Conservation (phyloP, 768 basidiomycete species). For the Daedalea quercina region DNA sequence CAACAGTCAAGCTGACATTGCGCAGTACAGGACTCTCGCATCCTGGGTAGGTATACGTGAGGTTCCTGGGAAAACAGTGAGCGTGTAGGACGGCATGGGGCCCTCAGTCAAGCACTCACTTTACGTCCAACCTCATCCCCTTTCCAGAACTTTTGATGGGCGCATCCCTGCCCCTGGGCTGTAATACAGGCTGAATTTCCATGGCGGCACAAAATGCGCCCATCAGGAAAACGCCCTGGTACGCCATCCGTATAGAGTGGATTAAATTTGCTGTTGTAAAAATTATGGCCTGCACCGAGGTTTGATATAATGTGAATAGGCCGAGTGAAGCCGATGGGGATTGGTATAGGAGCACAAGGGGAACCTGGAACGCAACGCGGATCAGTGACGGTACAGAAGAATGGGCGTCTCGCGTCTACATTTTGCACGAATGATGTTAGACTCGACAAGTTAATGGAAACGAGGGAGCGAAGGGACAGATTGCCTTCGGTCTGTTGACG, state of each 20-base stretch:
- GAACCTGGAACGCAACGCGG: constrained; percentile 46
- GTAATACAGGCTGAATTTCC: constrained; percentile 59
- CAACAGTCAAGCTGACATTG: constrained; percentile 62
- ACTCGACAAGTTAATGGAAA: constrained; percentile 37
- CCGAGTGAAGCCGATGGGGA: constrained; percentile 71
- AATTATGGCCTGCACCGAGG: constrained; percentile 66
- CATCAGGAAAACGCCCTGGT: constrained; percentile 82
- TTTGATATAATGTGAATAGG: constrained; percentile 76
- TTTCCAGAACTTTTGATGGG: constrained; percentile 39
- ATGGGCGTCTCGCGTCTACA: constrained; percentile 33
- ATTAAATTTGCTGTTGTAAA: constrained; percentile 57
- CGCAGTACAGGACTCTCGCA: constrained; percentile 57
- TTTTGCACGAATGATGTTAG: constrained; percentile 62
- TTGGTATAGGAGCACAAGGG: constrained; percentile 66
- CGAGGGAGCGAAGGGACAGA: neutral
- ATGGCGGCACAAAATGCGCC: constrained; percentile 79
- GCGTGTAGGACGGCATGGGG: neutral
- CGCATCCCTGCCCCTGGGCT: constrained; percentile 49
- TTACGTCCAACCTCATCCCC: constrained; percentile 68
- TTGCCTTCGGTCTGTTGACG: constrained; percentile 26
- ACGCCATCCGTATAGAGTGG: constrained; percentile 65
- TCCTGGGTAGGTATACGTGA: constrained; percentile 80
- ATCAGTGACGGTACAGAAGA: neutral
- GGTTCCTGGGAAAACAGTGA: constrained; percentile 31
- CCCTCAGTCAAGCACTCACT: constrained; percentile 32